A percentile compares a stretch with the other conserved stretches of the same genome.
Evolutionary conservation across 306 rosid genomes (phyloP).

Genomic region (Trifolium subterraneum): DNA sequence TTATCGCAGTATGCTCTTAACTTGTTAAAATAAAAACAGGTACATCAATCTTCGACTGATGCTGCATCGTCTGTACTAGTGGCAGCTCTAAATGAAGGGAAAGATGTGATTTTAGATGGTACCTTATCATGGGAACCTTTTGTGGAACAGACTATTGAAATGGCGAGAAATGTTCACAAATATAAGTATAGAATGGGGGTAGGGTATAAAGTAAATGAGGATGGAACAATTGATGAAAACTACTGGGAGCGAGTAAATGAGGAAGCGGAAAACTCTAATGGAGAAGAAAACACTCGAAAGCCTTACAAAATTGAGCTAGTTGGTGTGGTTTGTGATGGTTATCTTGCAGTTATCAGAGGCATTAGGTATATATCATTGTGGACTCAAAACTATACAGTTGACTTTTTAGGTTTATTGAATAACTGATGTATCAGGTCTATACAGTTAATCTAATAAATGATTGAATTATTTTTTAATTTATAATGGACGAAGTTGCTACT

Average conservation of each 20-base stretch:
- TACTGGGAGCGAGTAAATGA: conserved; percentile 78
- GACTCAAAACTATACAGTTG: not conserved
- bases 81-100: not conserved
- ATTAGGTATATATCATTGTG: conserved; percentile 56
- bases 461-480: no score
- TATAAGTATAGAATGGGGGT: not conserved
- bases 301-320: conserved; percentile 92
- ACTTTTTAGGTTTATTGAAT: no score
- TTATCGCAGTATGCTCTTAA: no score
- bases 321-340: conserved; percentile 93
- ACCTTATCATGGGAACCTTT: not conserved
- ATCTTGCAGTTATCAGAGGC: conserved; percentile 89
- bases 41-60: not conserved
- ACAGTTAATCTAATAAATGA: no score
- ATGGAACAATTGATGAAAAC: conserved; percentile 66
- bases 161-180: conserved; percentile 4
- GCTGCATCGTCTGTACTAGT: not conserved
- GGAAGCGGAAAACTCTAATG: conserved; percentile 36
- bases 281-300: conserved; percentile 37
- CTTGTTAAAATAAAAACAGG: not conserved
- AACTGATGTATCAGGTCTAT: no score
- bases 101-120: not conserved
- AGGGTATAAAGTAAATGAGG: conserved; percentile 52
- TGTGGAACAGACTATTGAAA: not conserved
- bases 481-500: no score